Conservation (phyloP, 78 protist species). For the Emiliania huxleyi region DNA sequence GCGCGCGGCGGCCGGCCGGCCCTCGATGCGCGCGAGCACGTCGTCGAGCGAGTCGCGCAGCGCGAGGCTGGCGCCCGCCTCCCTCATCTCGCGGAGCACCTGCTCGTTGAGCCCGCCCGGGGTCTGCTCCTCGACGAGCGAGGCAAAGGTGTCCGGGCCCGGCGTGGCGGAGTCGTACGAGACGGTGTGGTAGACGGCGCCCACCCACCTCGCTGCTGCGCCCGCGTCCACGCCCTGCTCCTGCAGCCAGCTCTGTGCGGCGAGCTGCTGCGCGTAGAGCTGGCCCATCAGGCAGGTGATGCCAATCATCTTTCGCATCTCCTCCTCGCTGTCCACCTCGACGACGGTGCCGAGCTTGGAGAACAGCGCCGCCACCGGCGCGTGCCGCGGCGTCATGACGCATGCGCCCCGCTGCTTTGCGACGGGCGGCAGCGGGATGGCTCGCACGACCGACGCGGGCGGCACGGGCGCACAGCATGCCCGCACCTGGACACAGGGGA, state of each 20-base stretch:
- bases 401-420: conserved; percentile 6
- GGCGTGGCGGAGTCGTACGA: neutral
- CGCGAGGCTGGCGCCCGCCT: neutral
- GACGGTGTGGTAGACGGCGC: neutral
- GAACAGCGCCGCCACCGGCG: neutral
- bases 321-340: neutral
- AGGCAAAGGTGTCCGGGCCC: neutral
- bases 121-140: neutral
- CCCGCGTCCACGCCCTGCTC: neutral
- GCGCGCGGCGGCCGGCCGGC: neutral
- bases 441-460: neutral
- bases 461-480: neutral
- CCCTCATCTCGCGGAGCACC: neutral
- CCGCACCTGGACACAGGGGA: too few relatives aligned
- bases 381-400: neutral
- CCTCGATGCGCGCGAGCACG: neutral
- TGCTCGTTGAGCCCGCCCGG: conserved; percentile 1
- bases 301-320: neutral
- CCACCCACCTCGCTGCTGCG: neutral
- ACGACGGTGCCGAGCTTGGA: neutral
- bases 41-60: neutral
- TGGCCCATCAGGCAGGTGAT: neutral
- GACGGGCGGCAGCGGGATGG: conserved; percentile 37
- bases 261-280: conserved; percentile 8
- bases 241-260: neutral